A percentile compares a stretch with the other conserved stretches of the same genome.
These are phyloP conservation scores for Hawksworthiomyces lignivorus DNA, from an alignment of 2,329 filamentous ascomycete genomes.

Conservation along the genomic window DNA sequence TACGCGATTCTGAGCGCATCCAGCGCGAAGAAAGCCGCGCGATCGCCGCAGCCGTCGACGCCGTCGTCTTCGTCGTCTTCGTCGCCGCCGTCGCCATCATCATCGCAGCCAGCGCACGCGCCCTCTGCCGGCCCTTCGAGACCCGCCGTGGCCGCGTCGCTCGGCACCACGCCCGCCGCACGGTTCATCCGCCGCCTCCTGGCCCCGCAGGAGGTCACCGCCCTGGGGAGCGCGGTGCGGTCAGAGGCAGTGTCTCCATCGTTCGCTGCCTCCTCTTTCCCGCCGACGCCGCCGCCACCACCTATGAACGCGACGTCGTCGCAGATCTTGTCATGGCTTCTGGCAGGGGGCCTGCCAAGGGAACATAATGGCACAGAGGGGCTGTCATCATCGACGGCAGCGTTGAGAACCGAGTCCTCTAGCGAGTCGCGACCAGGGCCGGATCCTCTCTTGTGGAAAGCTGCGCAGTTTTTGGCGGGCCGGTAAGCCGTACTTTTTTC, in stretches of 20 bases:
- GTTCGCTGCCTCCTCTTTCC: too few species aligned
- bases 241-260: background rate
- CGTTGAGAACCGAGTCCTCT: too few species aligned
- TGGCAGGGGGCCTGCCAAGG: background rate
- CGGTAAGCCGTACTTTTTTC: slow-evolving; percentile 25
- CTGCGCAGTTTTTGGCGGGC: slow-evolving; percentile 35
- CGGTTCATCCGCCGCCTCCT: slow-evolving; percentile 44
- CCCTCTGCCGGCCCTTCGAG: too few species aligned
- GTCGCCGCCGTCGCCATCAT: too few species aligned
- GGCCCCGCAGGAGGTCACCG: slow-evolving; percentile 29
- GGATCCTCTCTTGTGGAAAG: slow-evolving; percentile 33
- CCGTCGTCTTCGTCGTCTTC: background rate
- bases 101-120: too few species aligned
- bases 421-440: too few species aligned
- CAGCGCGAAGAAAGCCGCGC: too few species aligned
- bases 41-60: background rate
- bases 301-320: background rate
- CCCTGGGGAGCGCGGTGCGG: background rate
- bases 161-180: slow-evolving; percentile 25
- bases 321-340: slow-evolving; percentile 8
- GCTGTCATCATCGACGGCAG: too few species aligned
- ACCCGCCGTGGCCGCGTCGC: too few species aligned
- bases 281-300: background rate
- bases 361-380: too few species aligned
- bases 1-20: slow-evolving; percentile 41